Base-by-base conservation (phyloP, 1,284 basidiomycete species). In the Heterobasidion parviporum region DNA sequence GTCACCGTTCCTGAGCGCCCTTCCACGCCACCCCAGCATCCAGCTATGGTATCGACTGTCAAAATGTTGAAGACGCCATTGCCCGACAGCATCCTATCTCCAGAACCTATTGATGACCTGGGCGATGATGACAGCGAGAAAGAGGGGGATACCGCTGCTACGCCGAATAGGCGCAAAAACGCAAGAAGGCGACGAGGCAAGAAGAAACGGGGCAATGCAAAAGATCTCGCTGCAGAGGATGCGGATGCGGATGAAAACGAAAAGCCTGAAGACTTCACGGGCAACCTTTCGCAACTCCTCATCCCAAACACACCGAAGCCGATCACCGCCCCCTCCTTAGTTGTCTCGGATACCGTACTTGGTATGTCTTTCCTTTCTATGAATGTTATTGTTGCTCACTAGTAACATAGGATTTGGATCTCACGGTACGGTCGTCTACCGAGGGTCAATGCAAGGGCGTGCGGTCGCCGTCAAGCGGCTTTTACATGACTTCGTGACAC, bases 391-490 rank as follows among this genome's bases (percentile, higher is more conserved):
- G 16, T 56, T 43, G 56, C 33, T 15, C 56, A 26, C 3, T 4
- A 26, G 26, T 6, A 52, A n/a, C n/a, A 7, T 61, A 94, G 94
- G 96, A 3, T 95, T 92, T 65, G 96, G 96, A 5, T 98, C 95
- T 0, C 94, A 97, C 62, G 96, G 96, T 4, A 98, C 96, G 0
- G 91, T 98, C 34, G 95, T 98, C 0, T 93, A 87, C 71, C 85
- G 89, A 66, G 96, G 97, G 3, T 92, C 92, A 4, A 85, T 98
- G 53, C 96, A 98, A 73, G 94, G 94, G 1, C 85, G 97, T 54
- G 91, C 94, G 0, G 96, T 99, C 1, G 96, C 96, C 6, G 95
- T 99, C 60, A 99, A 99, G 72, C 89, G 97, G 0, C 81, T 99
- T 12, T 79, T 99, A 32, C 89, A 89, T 63, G 95, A 98, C 70